Percentiles rank a stretch among this genome's conserved stretches.
Conservation (phyloP, 2,329 filamentous ascomycete genomes). For the Fusarium camptoceras region DNA sequence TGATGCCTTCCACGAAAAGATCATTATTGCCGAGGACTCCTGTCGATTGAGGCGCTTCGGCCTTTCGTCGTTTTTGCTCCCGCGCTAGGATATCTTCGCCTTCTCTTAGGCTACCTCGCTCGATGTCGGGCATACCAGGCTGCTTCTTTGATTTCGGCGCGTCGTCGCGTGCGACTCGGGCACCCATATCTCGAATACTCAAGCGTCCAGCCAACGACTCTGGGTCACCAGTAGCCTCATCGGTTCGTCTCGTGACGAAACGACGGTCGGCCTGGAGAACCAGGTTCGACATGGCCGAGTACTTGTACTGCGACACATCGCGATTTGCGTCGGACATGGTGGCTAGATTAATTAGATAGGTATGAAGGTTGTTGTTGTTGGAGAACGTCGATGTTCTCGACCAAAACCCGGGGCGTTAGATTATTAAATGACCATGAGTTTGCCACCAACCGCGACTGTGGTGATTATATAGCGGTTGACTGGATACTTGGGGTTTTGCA, state of each 20-base stretch:
- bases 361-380: slow-evolving; percentile 40
- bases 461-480: slow-evolving; percentile 24
- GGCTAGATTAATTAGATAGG: slow-evolving; percentile 46
- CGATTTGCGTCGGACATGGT: slow-evolving; percentile 80
- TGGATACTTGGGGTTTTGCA: slow-evolving; percentile 39
- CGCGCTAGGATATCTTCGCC: slow-evolving; percentile 85
- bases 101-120: slow-evolving; percentile 81
- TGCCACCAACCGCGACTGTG: slow-evolving; percentile 35
- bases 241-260: slow-evolving; percentile 90
- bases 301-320: slow-evolving; percentile 97
- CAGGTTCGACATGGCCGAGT: slow-evolving; percentile 99
- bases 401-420: slow-evolving; percentile 51
- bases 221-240: slow-evolving; percentile 96
- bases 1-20: slow-evolving; percentile 88
- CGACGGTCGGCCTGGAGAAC: slow-evolving; percentile 99
- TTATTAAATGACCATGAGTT: slow-evolving; percentile 52
- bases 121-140: slow-evolving; percentile 73
- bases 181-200: slow-evolving; percentile 95
- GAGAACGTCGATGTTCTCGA: slow-evolving; percentile 54
- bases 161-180: slow-evolving; percentile 80
- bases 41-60: slow-evolving; percentile 73
- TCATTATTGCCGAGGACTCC: slow-evolving; percentile 88
- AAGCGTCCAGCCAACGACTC: slow-evolving; percentile 96
- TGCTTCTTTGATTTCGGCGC: slow-evolving; percentile 86
- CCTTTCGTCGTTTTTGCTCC: slow-evolving; percentile 89